Conservation (phyloP, 768 basidiomycete genomes). For the Podaxis sp. region DNA sequence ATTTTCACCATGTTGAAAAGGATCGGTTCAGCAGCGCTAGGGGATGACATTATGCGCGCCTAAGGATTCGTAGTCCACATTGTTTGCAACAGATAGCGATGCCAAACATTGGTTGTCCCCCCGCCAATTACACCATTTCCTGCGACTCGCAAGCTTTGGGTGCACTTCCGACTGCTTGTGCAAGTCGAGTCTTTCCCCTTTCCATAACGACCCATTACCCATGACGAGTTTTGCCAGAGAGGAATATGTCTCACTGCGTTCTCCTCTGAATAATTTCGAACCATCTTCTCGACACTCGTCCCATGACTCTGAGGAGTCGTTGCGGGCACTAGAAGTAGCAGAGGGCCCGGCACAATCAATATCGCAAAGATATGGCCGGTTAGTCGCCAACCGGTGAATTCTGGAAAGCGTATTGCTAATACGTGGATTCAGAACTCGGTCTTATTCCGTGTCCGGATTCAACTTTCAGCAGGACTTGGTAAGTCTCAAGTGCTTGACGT, state of each 20-base stretch:
- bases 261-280: constrained; percentile 36
- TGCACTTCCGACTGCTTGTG: neutral
- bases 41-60: too few species aligned
- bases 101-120: constrained; percentile 4
- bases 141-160: neutral
- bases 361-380: constrained; percentile 35
- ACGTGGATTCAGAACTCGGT: constrained; percentile 37
- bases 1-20: neutral
- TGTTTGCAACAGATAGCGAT: neutral
- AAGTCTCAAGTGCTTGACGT: neutral
- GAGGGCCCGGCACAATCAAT: constrained; percentile 47
- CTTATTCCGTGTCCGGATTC: constrained; percentile 74
- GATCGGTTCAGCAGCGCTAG: too few species aligned
- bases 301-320: constrained; percentile 67
- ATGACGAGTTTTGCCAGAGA: constrained; percentile 40
- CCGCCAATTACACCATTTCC: neutral
- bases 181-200: neutral
- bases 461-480: constrained; percentile 73
- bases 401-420: neutral
- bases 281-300: constrained; percentile 39
- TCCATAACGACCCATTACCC: constrained; percentile 13
- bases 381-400: constrained; percentile 13
- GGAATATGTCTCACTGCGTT: constrained; percentile 46
- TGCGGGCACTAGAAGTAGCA: constrained; percentile 76
- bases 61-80: neutral